Percentiles rank a stretch among this genome's conserved stretches.
These are phyloP conservation scores for Colletotrichum ledebouriae DNA, from an alignment of 2,329 filamentous ascomycete species.

Conservation along the genomic window DNA sequence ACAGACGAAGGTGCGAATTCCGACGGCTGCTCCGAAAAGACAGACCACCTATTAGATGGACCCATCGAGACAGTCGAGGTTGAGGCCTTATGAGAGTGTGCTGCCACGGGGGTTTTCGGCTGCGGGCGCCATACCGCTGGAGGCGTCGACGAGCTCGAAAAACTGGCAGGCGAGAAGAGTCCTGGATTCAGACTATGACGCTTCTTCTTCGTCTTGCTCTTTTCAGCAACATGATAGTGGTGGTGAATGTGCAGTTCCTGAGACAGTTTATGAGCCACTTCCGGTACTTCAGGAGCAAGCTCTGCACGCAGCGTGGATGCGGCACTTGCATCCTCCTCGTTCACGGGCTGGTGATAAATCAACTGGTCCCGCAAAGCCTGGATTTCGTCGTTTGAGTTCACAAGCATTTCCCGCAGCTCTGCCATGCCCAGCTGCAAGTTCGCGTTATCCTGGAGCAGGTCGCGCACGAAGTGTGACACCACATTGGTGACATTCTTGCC, in stretches of 20 bases:
- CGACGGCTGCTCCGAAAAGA: conserved; percentile 71
- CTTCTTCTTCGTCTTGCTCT: conserved; percentile 78
- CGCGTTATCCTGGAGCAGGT: conserved; percentile 94
- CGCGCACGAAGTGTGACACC: conserved; percentile 96
- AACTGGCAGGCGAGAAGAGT: conserved; percentile 69
- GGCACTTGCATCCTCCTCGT: conserved; percentile 56
- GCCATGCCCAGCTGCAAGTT: conserved; percentile 92
- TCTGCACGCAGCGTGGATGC: conserved; percentile 78
- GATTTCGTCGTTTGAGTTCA: conserved; percentile 94
- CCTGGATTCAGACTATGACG: conserved; percentile 73
- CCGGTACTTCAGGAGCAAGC: conserved; percentile 61
- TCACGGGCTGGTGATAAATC: conserved; percentile 79
- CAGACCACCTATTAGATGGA: conserved; percentile 71
- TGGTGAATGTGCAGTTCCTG: conserved; percentile 94
- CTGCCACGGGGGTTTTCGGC: conserved; percentile 56
- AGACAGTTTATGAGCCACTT: conserved; percentile 59
- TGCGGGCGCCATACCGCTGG: conserved; percentile 55
- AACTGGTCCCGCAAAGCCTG: conserved; percentile 88
- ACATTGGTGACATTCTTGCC: conserved; percentile 74
- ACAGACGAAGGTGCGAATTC: conserved; percentile 79
- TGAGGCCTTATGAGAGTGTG: conserved; percentile 63
- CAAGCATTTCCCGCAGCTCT: conserved; percentile 90
- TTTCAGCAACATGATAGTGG: conserved; percentile 83
- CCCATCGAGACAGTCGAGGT: conserved; percentile 60
- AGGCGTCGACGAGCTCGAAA: conserved; percentile 58